Conservation (phyloP, 2,329 filamentous ascomycete species). For the Colletotrichum zoysiae region DNA sequence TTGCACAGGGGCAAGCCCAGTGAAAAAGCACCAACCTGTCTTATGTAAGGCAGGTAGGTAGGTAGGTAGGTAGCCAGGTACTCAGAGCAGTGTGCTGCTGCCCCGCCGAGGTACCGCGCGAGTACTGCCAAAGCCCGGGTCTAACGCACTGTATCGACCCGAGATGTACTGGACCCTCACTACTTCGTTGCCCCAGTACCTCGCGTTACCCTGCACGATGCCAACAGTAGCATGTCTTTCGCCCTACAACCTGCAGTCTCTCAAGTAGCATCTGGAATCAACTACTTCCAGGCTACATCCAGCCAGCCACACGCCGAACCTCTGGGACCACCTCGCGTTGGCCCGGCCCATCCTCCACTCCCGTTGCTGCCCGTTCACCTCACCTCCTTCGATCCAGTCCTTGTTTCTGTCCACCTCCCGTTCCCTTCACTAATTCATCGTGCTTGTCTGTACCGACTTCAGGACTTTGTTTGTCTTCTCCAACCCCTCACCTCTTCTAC, state of each 20-base stretch:
- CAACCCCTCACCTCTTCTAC: background rate
- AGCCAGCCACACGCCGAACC: slow-evolving; percentile 1
- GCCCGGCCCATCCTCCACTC: slow-evolving; percentile 23
- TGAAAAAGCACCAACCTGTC: background rate
- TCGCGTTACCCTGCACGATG: background rate
- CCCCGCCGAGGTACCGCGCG: slow-evolving; percentile 16
- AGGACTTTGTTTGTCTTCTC: slow-evolving; percentile 16
- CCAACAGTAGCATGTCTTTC: background rate
- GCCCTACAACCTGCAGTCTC: slow-evolving; percentile 21
- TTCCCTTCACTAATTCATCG: slow-evolving; percentile 25
- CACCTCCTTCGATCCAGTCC: slow-evolving; percentile 28
- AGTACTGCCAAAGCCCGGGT: slow-evolving; percentile 21
- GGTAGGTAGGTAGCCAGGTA: background rate
- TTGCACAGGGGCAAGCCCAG: background rate
- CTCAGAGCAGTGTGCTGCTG: background rate
- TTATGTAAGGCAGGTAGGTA: background rate
- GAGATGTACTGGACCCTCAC: background rate
- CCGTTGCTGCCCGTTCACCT: slow-evolving; percentile 33
- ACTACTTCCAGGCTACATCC: slow-evolving; percentile 23
- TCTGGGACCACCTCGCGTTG: slow-evolving; percentile 5
- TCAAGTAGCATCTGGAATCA: background rate
- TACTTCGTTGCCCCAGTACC: background rate
- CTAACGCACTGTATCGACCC: slow-evolving; percentile 6
- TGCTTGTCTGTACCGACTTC: slow-evolving; percentile 15
- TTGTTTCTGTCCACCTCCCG: slow-evolving; percentile 4